These are phyloP conservation scores for Mortierella alpina DNA, from an alignment of 192 early-diverging fungal genomes.

Conservation along the genomic window DNA sequence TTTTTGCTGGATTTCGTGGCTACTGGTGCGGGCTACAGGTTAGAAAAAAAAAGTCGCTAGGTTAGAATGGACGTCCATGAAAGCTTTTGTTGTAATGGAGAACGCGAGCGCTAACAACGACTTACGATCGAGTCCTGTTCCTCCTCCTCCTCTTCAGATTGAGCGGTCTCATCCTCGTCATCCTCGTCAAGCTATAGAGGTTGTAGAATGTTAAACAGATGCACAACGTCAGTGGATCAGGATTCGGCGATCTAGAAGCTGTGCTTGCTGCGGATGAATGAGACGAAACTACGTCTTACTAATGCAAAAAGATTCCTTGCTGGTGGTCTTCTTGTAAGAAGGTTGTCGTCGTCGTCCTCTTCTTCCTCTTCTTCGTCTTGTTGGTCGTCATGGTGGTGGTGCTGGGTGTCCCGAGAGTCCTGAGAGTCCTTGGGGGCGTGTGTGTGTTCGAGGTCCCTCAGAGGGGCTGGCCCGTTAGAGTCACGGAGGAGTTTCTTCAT, in stretches of 20 bases:
- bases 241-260: not conserved
- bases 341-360: conserved; percentile 55
- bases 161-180: conserved; percentile 53
- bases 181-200: conserved; percentile 62
- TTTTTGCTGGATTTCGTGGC: conserved; percentile 38
- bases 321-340: conserved; percentile 33
- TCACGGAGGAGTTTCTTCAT: conserved; percentile 53
- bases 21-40: not conserved
- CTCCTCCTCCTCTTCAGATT: conserved; percentile 38
- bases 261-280: not conserved
- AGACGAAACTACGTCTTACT: conserved; percentile 47
- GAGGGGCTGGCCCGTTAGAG: conserved; percentile 28
- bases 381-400: conserved; percentile 5
- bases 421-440: conserved; percentile 12
- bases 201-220: not conserved
- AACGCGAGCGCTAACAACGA: not conserved
- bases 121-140: conserved; percentile 5
- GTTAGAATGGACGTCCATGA: not conserved
- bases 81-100: not conserved
- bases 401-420: not conserved
- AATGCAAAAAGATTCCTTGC: conserved; percentile 69
- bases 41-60: conserved; percentile 3
- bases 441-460: conserved; percentile 18
- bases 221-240: not conserved
- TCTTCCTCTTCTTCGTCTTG: conserved; percentile 20